Evolutionary conservation across 2,329 filamentous ascomycete genomes (phyloP).

Genomic region (Penicillium freii): DNA sequence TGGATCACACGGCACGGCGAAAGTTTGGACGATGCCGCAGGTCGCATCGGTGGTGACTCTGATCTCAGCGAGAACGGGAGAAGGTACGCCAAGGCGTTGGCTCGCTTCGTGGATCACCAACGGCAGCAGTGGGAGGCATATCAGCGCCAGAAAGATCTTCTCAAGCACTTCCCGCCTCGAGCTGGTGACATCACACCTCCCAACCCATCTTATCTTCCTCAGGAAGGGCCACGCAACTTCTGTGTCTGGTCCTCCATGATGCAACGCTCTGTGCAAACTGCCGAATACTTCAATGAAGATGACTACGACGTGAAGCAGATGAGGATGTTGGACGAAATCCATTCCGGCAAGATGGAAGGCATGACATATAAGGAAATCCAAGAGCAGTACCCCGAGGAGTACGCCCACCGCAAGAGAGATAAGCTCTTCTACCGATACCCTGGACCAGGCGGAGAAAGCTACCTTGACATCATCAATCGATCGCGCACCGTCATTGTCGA

Average conservation of each 20-base stretch:
- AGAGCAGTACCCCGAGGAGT: slow-evolving; percentile 75
- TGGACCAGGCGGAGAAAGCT: slow-evolving; percentile 91
- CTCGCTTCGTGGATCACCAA: slow-evolving; percentile 79
- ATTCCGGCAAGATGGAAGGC: slow-evolving; percentile 88
- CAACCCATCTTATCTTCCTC: slow-evolving; percentile 70
- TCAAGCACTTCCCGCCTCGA: slow-evolving; percentile 81
- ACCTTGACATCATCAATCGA: slow-evolving; percentile 94
- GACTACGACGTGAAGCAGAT: slow-evolving; percentile 96
- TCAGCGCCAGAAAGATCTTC: slow-evolving; percentile 73
- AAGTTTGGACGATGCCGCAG: slow-evolving; percentile 79
- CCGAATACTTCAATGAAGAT: slow-evolving; percentile 88
- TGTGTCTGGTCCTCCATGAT: slow-evolving; percentile 99
- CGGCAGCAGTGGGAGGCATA: slow-evolving; percentile 77
- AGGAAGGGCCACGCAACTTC: slow-evolving; percentile 74
- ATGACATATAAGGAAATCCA: slow-evolving; percentile 92
- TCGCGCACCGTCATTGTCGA: slow-evolving; percentile 94
- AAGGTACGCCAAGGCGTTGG: slow-evolving; percentile 73
- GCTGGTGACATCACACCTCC: slow-evolving; percentile 92
- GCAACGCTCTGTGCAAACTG: slow-evolving; percentile 81
- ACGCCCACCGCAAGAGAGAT: slow-evolving; percentile 71
- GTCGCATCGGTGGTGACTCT: slow-evolving; percentile 89
- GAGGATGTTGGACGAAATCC: slow-evolving; percentile 96
- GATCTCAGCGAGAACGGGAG: slow-evolving; percentile 76
- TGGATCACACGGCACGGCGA: slow-evolving; percentile 98
- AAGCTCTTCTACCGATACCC: slow-evolving; percentile 97